Evolutionary conservation across 2,329 filamentous ascomycete species (phyloP), one percentile per base, ranked within the genome.

Genomic region (Penicillium sp.): DNA sequence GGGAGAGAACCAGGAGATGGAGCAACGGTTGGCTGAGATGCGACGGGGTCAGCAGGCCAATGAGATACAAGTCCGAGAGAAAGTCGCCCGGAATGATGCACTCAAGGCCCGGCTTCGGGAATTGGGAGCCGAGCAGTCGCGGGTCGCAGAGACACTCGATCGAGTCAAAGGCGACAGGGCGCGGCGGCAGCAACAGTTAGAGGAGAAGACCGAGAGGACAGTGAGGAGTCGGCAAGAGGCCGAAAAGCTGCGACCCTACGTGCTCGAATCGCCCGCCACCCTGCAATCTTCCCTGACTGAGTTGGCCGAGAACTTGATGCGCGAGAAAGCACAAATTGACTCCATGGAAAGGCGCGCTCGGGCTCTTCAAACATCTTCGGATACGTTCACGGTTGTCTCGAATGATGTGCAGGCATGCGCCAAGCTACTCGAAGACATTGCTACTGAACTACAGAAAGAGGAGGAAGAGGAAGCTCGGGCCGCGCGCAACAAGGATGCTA

Each of bases 231-330:
- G 91, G 73, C 91, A 95, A 74, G 95, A 98, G 77, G 92, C 91
- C 68, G 87, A 90, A 59, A 98, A 97, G 78, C 81, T 99, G 62
- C 87, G 91, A 59, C 95, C 95, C 13, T 99, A 99, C 76, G 92
- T 95, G 45, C 86, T 94, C 60, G 92, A 98, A 75, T 96, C 91
- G 71, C 92, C 94, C 0, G 89, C 89, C 2, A 89, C 89, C 17
- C 84, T 99, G 30, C 93, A 98, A 76, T 86, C 90, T 35, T 90
- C 89, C 49, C 82, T 99, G 59, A 86, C 90, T 2, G 93, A 97
- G 66, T 82, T 99, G 59, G 91, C 89, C 64, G 90, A 92, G 72
- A 91, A 88, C 53, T 83, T 98, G 56, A 86, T 85, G 66, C 84
- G 84, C 54, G 93, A 97, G 76, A 94, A 94, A 74, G 82, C 87